A percentile compares a stretch with the other conserved stretches of the same genome.
phyloP scores from a whole-genome alignment of 352 stramenopile species.

The Aphanomyces stellatus region DNA sequence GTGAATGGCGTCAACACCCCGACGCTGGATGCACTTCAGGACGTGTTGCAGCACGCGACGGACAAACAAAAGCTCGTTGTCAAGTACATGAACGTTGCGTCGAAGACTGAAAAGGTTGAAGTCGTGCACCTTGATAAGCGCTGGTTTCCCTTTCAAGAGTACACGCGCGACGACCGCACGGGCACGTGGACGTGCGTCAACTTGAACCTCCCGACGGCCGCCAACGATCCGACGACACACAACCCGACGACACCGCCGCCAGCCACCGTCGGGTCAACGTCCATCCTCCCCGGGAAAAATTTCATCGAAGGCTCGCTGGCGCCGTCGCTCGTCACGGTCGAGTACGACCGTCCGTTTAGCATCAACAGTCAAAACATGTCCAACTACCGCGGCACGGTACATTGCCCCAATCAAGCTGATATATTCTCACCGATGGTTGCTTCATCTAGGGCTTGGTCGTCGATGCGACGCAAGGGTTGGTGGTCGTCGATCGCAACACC shows the following conservation, averaged over 20 bases:
- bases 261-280: conserved; percentile 51
- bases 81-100: conserved; percentile 68
- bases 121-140: conserved; percentile 83
- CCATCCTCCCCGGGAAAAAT: conserved; percentile 75
- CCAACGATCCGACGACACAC: neutral
- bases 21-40: conserved; percentile 72
- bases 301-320: conserved; percentile 70
- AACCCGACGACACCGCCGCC: neutral
- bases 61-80: conserved; percentile 80
- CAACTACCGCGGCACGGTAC: conserved; percentile 69
- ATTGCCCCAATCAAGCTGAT: too few relatives aligned
- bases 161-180: conserved; percentile 62
- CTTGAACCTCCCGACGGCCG: conserved; percentile 28
- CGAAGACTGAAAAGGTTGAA: conserved; percentile 74
- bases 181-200: conserved; percentile 73
- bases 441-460: conserved; percentile 65
- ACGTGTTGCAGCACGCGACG: conserved; percentile 58
- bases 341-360: conserved; percentile 79
- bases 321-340: conserved; percentile 74
- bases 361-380: conserved; percentile 79
- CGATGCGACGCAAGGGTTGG: conserved; percentile 74
- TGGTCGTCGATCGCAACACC: conserved; percentile 90
- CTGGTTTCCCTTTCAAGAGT: conserved; percentile 88
- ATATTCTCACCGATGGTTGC: neutral
- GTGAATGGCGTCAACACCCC: conserved; percentile 80